These are phyloP conservation scores for Kodamaea neixiangensis DNA, from an alignment of 805 yeast species.

Conservation along the genomic window DNA sequence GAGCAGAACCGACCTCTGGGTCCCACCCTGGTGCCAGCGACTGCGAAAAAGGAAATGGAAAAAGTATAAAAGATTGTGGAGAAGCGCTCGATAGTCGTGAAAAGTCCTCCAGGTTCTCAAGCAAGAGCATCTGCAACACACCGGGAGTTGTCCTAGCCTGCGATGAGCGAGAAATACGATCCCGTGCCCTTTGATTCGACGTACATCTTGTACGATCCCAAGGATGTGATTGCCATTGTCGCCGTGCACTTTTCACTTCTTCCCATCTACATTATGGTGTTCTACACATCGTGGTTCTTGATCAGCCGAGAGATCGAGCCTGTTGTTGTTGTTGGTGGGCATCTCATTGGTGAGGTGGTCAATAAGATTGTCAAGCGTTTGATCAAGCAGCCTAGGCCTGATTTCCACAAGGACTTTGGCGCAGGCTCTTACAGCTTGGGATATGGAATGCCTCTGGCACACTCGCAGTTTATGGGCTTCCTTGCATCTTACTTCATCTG, in stretches of 20 bases:
- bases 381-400: conserved; percentile 77
- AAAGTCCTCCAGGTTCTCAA: background rate
- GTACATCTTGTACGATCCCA: conserved; percentile 74
- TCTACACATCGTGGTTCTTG: conserved; percentile 82
- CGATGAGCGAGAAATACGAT: conserved; percentile 9
- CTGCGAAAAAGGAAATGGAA: too few relatives aligned
- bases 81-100: too few relatives aligned
- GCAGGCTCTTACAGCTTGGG: conserved; percentile 52
- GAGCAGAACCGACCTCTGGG: too few relatives aligned
- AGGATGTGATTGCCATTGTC: conserved; percentile 56
- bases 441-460: conserved; percentile 98
- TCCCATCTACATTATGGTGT: conserved; percentile 77
- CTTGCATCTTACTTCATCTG: conserved; percentile 60
- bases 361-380: conserved; percentile 68
- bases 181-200: conserved; percentile 82
- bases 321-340: conserved; percentile 81
- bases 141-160: too few relatives aligned
- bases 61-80: too few relatives aligned
- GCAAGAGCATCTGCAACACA: too few relatives aligned
- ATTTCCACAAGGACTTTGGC: conserved; percentile 47
- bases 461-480: conserved; percentile 93
- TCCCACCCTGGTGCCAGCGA: too few relatives aligned
- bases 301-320: conserved; percentile 84
- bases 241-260: conserved; percentile 75
- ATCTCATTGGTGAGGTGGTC: conserved; percentile 69